Conservation (phyloP, 1,139 yeast genomes). For the Yamadazyma sp. region DNA sequence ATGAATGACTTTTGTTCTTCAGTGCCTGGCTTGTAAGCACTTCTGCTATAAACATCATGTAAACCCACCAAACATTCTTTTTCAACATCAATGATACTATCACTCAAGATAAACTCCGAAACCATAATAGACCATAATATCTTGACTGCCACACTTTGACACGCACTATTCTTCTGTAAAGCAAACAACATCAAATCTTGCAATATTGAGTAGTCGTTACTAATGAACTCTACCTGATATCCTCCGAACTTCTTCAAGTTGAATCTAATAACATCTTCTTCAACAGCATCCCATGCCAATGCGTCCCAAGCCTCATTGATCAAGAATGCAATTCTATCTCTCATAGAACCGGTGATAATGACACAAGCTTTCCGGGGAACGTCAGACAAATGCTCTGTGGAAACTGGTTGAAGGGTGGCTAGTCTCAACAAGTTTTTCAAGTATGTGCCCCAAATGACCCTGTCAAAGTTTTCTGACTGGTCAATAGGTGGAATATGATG, state of each 20-base stretch:
- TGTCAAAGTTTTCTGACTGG: conserved; percentile 48
- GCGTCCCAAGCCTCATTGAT: conserved; percentile 70
- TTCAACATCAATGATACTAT: conserved; percentile 59
- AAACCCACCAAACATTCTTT: conserved; percentile 62
- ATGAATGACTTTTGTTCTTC: conserved; percentile 57
- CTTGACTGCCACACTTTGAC: conserved; percentile 66
- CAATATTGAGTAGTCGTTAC: conserved; percentile 58
- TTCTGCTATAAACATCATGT: conserved; percentile 62
- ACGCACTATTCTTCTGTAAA: conserved; percentile 62
- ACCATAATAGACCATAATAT: conserved; percentile 72
- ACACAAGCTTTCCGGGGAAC: conserved; percentile 74
- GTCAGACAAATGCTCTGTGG: conserved; percentile 64
- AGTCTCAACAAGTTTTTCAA: conserved; percentile 56
- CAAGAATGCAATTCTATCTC: conserved; percentile 58
- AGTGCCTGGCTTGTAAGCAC: conserved; percentile 54
- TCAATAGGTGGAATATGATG: conserved; percentile 58
- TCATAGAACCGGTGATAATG: conserved; percentile 62
- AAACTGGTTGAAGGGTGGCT: conserved; percentile 56
- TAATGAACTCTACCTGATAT: conserved; percentile 66
- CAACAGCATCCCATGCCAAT: conserved; percentile 67
- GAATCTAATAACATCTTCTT: conserved; percentile 60
- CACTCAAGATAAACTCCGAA: conserved; percentile 63
- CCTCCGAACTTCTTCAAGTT: conserved; percentile 68
- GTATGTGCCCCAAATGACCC: conserved; percentile 65
- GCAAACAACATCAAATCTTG: conserved; percentile 68